These are phyloP conservation scores for Picea engelmannii DNA, from an alignment of 83 land plant genomes.

Conservation along the genomic window DNA sequence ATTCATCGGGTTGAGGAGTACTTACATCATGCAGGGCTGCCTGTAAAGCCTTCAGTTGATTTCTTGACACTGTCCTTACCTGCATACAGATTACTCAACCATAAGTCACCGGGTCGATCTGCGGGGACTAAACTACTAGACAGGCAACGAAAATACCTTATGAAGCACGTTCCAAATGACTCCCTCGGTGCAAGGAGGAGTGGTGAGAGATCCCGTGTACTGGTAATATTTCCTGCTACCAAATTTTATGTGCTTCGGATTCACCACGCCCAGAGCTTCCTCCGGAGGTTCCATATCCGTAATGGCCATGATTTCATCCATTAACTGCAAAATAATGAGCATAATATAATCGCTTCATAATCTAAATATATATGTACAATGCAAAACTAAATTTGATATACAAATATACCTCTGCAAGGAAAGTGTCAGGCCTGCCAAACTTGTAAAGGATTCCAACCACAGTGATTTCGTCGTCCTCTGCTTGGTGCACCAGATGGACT, in stretches of 20 bases:
- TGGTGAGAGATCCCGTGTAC: conserved; percentile 34
- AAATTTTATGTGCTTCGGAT: no score
- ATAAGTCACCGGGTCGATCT: no score
- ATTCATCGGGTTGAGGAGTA: neutral
- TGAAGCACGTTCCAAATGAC: conserved; percentile 30
- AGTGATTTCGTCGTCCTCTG: neutral
- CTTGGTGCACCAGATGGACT: conserved; percentile 35
- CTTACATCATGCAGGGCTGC: conserved; percentile 50
- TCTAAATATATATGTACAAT: neutral
- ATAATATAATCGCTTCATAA: neutral
- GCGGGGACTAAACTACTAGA: no score
- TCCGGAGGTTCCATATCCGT: no score
- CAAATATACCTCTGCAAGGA: conserved; percentile 23
- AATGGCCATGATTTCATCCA: no score
- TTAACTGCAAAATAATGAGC: no score
- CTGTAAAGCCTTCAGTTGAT: conserved; percentile 28
- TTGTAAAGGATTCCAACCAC: conserved; percentile 34
- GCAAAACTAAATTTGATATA: neutral
- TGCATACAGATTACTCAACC: neutral
- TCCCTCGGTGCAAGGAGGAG: conserved; percentile 28
- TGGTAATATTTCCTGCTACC: conserved; percentile 20
- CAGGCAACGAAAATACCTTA: conserved; percentile 10
- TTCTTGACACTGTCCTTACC: conserved; percentile 45
- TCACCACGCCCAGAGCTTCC: no score
- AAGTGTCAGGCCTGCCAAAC: conserved; percentile 28